Conservation (phyloP, 495 filamentous ascomycete species). For the Hyaloscypha bicolor region DNA sequence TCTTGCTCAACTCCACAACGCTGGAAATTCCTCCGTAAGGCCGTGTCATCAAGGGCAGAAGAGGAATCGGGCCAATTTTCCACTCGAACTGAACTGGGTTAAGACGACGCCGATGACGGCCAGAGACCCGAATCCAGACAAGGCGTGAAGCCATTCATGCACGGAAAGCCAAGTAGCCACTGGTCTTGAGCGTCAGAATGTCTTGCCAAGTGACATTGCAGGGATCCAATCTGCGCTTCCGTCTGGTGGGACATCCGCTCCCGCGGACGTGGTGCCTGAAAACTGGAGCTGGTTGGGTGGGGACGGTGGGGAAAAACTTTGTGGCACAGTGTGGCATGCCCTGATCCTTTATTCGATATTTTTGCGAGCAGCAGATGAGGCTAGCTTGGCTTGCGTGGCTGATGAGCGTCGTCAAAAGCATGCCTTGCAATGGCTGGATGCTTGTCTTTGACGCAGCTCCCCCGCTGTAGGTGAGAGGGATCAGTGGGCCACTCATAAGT, state of each 20-base stretch:
- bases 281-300: not conserved
- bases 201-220: not conserved
- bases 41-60: no score
- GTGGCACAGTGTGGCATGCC: not conserved
- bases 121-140: not conserved
- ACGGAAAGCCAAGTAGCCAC: not conserved
- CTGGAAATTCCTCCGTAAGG: no score
- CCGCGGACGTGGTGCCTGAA: constrained; percentile 4
- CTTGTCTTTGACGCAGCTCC: no score
- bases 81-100: not conserved
- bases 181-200: not conserved
- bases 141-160: constrained; percentile 4
- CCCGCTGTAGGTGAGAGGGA: no score
- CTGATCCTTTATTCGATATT: no score
- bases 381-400: no score
- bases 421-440: no score
- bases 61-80: not conserved
- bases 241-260: constrained; percentile 4
- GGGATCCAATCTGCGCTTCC: not conserved
- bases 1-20: no score
- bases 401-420: no score
- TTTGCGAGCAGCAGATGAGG: no score
- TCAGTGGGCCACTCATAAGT: no score
- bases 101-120: not conserved
- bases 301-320: not conserved